phyloP scores from a whole-genome alignment of 345 rosid genomes.

The Citrus cavaleriei region DNA sequence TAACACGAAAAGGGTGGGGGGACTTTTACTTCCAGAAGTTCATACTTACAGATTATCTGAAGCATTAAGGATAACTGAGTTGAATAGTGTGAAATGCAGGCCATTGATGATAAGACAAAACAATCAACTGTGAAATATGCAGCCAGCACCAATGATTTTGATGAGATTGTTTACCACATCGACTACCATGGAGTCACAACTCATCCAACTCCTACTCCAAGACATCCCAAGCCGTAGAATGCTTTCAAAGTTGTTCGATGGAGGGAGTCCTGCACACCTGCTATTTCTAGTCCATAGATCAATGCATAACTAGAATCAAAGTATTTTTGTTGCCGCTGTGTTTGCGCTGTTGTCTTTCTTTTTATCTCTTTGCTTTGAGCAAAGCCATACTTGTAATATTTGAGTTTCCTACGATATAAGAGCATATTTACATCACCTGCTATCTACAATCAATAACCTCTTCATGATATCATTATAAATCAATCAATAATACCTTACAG shows the following conservation, averaged over 20 bases:
- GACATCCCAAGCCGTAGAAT: slow-evolving; percentile 44
- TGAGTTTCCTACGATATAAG: neutral
- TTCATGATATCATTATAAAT: too few relatives aligned
- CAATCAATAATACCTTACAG: too few relatives aligned
- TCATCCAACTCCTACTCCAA: slow-evolving; percentile 61
- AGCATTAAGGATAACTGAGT: neutral
- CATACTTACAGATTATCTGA: neutral
- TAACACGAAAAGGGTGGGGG: neutral
- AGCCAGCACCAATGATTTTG: slow-evolving; percentile 5
- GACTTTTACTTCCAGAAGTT: neutral
- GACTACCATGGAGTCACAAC: slow-evolving; percentile 60
- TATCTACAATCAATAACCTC: too few relatives aligned
- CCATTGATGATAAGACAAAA: slow-evolving; percentile 15
- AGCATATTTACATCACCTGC: neutral
- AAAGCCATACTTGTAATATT: neutral
- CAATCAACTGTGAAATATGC: neutral
- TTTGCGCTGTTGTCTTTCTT: neutral
- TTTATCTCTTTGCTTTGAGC: neutral
- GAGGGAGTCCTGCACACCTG: neutral
- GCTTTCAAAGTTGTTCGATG: neutral
- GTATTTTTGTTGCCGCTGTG: neutral
- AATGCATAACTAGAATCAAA: neutral
- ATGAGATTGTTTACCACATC: slow-evolving; percentile 36
- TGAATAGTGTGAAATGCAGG: slow-evolving; percentile 21
- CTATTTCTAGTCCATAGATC: neutral